Conservation (phyloP, 257 asterid genomes). For the Primulina eburnea region DNA sequence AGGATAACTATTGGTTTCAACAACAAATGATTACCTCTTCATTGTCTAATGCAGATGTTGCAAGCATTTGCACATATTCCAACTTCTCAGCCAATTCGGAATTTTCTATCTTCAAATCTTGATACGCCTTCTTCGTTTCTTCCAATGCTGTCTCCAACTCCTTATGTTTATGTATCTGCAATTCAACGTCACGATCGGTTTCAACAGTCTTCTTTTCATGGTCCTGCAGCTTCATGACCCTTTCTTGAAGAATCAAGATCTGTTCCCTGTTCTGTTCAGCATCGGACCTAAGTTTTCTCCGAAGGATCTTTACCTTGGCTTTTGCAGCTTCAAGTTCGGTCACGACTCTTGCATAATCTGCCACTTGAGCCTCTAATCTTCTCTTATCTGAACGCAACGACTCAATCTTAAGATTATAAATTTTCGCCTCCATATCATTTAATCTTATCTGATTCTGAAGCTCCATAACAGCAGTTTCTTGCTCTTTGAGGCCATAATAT, state of each 20-base stretch:
- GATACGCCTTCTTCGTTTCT: conserved; percentile 51
- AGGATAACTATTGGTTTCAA: neutral
- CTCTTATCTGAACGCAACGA: conserved; percentile 64
- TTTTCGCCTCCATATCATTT: conserved; percentile 65
- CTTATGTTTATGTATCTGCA: conserved; percentile 32
- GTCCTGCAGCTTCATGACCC: conserved; percentile 67
- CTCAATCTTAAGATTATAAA: conserved; percentile 63
- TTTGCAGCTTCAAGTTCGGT: conserved; percentile 74
- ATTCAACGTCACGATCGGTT: conserved; percentile 33
- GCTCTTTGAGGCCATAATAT: conserved; percentile 88
- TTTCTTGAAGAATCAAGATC: conserved; percentile 60
- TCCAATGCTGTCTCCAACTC: conserved; percentile 50
- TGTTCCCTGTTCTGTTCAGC: conserved; percentile 68
- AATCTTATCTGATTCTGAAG: conserved; percentile 67
- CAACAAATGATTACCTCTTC: conserved; percentile 47
- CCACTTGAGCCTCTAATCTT: conserved; percentile 56
- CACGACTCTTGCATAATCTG: conserved; percentile 57
- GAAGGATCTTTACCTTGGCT: conserved; percentile 57
- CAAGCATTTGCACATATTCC: conserved; percentile 50
- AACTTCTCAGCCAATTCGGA: conserved; percentile 52
- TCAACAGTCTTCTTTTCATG: conserved; percentile 40
- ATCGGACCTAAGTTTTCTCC: conserved; percentile 60
- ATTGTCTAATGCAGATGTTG: conserved; percentile 48
- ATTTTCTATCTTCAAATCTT: conserved; percentile 52
- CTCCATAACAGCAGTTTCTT: conserved; percentile 71